phyloP scores from a whole-genome alignment of 495 filamentous ascomycete genomes.

The Penicillium parvum region DNA sequence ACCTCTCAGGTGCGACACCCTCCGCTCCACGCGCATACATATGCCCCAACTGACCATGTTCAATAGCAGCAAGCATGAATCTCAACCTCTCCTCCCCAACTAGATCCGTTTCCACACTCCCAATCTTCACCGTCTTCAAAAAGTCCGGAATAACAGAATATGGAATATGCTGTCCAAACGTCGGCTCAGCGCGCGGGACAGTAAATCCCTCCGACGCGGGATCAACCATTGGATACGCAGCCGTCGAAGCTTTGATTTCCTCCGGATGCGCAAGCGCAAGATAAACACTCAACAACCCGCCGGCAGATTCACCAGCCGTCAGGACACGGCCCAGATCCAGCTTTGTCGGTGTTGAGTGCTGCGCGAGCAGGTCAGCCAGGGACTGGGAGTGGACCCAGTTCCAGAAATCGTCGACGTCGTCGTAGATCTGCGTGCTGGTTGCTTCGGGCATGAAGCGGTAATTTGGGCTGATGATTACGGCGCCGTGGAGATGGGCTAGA shows the following conservation, averaged over 20 bases:
- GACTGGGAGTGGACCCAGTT: constrained; percentile 36
- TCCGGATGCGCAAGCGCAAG: constrained; percentile 23
- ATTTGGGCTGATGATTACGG: constrained; percentile 42
- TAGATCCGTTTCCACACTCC: constrained; percentile 10
- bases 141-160: constrained; percentile 13
- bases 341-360: constrained; percentile 13
- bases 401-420: constrained; percentile 50
- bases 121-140: constrained; percentile 6
- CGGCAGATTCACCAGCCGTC: constrained; percentile 30
- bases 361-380: constrained; percentile 12
- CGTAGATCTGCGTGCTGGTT: constrained; percentile 42
- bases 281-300: constrained; percentile 30
- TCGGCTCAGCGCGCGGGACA: background rate
- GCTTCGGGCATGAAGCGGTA: constrained; percentile 52
- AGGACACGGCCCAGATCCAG: constrained; percentile 28
- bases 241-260: constrained; percentile 19
- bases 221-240: constrained; percentile 21
- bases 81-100: constrained; percentile 1
- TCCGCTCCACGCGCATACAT: constrained; percentile 20
- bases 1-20: constrained; percentile 1
- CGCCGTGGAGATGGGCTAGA: constrained; percentile 25
- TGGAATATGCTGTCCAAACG: constrained; percentile 5
- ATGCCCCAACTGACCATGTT: constrained; percentile 10
- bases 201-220: constrained; percentile 6
- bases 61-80: constrained; percentile 16